Conservation (phyloP, 495 filamentous ascomycete genomes). For the Chlorociboria aeruginascens region DNA sequence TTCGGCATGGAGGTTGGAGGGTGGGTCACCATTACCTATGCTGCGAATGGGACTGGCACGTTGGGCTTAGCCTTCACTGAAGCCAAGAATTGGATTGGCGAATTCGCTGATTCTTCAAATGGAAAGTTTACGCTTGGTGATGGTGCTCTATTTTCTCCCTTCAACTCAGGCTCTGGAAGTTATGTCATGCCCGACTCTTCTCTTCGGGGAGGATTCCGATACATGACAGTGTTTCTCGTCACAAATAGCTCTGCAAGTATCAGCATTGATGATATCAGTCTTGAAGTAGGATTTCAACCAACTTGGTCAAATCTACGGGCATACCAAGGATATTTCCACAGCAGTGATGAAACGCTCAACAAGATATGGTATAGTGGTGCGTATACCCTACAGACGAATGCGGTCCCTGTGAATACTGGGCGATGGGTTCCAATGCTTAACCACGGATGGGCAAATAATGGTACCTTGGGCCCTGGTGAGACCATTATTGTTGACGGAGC, state of each 20-base stretch:
- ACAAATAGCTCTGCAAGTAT: conserved; percentile 25
- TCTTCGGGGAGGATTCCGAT: conserved; percentile 49
- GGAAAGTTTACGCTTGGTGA: conserved; percentile 38
- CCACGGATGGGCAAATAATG: conserved; percentile 44
- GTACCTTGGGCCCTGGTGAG: conserved; percentile 27
- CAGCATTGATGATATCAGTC: conserved; percentile 27
- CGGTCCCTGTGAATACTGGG: conserved; percentile 41
- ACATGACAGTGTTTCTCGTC: conserved; percentile 42
- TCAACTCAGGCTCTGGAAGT: conserved; percentile 26
- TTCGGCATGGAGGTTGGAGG: conserved; percentile 50
- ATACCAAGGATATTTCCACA: conserved; percentile 53
- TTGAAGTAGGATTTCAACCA: conserved; percentile 47
- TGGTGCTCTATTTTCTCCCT: conserved; percentile 39
- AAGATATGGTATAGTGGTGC: conserved; percentile 51
- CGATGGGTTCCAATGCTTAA: conserved; percentile 36
- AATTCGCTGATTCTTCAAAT: conserved; percentile 47
- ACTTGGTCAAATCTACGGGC: conserved; percentile 52
- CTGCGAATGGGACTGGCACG: conserved; percentile 30
- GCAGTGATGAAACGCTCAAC: conserved; percentile 45
- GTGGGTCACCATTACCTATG: conserved; percentile 37
- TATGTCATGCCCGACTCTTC: conserved; percentile 42
- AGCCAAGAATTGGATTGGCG: conserved; percentile 49
- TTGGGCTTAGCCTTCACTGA: conserved; percentile 52
- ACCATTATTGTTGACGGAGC: conserved; percentile 41
- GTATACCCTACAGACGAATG: conserved; percentile 50